These are phyloP conservation scores for Quercus glauca DNA, from an alignment of 306 rosid species.

Conservation along the genomic window DNA sequence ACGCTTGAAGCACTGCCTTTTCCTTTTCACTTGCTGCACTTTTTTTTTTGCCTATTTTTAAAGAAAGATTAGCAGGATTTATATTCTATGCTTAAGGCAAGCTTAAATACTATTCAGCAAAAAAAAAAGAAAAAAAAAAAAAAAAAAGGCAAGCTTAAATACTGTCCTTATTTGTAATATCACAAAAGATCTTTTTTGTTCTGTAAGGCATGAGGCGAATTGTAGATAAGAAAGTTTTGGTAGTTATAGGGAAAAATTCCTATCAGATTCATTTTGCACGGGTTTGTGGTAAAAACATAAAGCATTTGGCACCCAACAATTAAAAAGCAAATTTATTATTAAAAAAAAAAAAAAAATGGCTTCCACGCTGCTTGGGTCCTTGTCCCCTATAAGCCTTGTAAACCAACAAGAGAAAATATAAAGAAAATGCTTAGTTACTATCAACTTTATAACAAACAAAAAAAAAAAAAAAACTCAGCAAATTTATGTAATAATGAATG, in stretches of 20 bases:
- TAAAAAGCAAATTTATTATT: not conserved
- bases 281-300: not conserved
- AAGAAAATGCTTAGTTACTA: no score
- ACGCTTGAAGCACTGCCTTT: not conserved
- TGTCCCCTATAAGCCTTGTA: not conserved
- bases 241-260: not conserved
- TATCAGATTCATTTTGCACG: not conserved
- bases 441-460: no score
- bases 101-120: not conserved
- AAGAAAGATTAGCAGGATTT: not conserved
- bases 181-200: no score
- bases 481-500: no score
- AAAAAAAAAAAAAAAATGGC: not conserved
- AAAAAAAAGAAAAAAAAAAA: not conserved
- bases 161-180: not conserved
- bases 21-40: no score
- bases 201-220: no score
- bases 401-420: not conserved
- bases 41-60: not conserved
- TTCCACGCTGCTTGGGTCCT: not conserved
- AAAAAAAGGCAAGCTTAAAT: not conserved
- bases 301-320: not conserved
- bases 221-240: not conserved
- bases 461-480: no score
- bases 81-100: not conserved